Percentiles rank a stretch among this genome's conserved stretches.
Conservation (phyloP, 1,284 basidiomycete genomes). For the Leccinum variabile region DNA sequence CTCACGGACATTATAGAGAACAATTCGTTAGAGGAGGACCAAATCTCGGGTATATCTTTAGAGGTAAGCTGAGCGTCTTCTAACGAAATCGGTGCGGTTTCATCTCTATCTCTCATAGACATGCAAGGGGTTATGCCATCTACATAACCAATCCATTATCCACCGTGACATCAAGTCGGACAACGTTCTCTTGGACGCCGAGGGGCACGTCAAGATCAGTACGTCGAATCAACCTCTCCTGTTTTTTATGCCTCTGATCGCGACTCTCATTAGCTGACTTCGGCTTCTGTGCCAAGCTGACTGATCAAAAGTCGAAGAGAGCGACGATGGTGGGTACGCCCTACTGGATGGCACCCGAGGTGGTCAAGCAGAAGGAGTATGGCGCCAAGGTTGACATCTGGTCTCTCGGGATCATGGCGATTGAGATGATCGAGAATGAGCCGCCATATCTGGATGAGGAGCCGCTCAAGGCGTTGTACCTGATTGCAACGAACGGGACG, state of each 20-base stretch:
- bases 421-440: slow-evolving; percentile 99
- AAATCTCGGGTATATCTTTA: slow-evolving; percentile 90
- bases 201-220: slow-evolving; percentile 97
- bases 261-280: slow-evolving; percentile 75
- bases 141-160: slow-evolving; percentile 94
- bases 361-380: slow-evolving; percentile 99
- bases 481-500: slow-evolving; percentile 98
- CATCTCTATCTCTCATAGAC: slow-evolving; percentile 55
- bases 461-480: slow-evolving; percentile 93
- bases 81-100: background rate
- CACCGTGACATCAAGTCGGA: slow-evolving; percentile 99
- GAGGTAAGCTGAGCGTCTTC: slow-evolving; percentile 61
- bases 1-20: slow-evolving; percentile 98
- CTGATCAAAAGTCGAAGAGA: slow-evolving; percentile 97
- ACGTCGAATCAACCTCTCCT: slow-evolving; percentile 35
- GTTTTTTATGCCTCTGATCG: slow-evolving; percentile 7
- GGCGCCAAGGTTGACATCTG: slow-evolving; percentile 99
- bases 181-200: slow-evolving; percentile 91
- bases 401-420: slow-evolving; percentile 99
- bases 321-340: slow-evolving; percentile 99
- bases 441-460: slow-evolving; percentile 98
- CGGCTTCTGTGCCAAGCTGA: slow-evolving; percentile 97
- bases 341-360: slow-evolving; percentile 99
- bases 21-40: slow-evolving; percentile 94
- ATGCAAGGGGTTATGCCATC: slow-evolving; percentile 90